Conservation (phyloP, 2,329 filamentous ascomycete species). For the Epichloe amarillans region DNA sequence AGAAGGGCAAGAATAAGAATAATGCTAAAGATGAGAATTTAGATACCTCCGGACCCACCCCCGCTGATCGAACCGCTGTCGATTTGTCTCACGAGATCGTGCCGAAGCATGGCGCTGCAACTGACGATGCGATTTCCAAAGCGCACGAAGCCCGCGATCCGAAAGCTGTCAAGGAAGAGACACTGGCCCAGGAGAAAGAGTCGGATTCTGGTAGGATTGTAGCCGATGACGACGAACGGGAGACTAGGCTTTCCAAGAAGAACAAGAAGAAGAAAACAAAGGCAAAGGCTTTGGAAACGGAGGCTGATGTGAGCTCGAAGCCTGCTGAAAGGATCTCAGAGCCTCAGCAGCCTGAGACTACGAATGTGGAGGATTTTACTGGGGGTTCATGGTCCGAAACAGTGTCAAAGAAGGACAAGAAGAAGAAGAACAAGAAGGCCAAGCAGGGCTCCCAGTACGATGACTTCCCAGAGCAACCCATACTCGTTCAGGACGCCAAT, state of each 20-base stretch:
- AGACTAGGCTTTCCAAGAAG: conserved; percentile 10
- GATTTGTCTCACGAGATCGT: neutral
- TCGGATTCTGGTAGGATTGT: conserved; percentile 4
- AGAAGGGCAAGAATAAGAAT: conserved; percentile 22
- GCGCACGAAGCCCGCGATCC: neutral
- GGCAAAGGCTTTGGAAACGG: conserved; percentile 7
- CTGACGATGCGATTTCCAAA: neutral
- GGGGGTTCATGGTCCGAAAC: conserved; percentile 5
- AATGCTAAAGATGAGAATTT: conserved; percentile 18
- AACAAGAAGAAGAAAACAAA: conserved; percentile 20
- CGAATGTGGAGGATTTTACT: conserved; percentile 1
- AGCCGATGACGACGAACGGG: conserved; percentile 4
- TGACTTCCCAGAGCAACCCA: conserved; percentile 2
- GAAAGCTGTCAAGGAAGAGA: conserved; percentile 1
- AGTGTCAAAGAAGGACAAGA: conserved; percentile 16
- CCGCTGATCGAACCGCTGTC: conserved; percentile 2
- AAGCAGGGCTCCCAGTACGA: conserved; percentile 3
- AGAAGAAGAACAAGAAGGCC: conserved; percentile 14
- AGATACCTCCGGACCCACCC: conserved; percentile 16
- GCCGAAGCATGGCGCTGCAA: neutral
- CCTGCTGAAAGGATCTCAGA: conserved; percentile 4
- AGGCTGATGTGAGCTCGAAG: conserved; percentile 7
- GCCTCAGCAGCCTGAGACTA: conserved; percentile 6
- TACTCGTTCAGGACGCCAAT: conserved; percentile 3
- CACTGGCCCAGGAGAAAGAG: neutral